Base-by-base conservation (phyloP, 2,329 filamentous ascomycete genomes). In the Chaetomiaceae sp. region DNA sequence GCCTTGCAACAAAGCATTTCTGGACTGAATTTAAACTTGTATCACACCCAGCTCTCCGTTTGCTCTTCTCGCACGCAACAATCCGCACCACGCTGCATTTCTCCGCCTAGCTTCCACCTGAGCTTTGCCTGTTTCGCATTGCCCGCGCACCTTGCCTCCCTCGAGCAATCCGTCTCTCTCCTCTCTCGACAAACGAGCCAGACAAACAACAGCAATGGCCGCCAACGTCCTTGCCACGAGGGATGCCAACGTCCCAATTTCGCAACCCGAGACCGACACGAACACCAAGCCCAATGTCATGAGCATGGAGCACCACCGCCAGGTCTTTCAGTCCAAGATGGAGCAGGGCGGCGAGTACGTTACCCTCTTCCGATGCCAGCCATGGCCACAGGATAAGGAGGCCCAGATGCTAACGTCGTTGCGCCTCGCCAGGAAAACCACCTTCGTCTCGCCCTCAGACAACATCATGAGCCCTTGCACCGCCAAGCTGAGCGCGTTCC, bases 401-500 rank as follows among this genome's bases (percentile, higher is more conserved):
- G 11, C 25, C 25, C 25, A 17, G 20, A 38, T 9, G 7, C 38
- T 48, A 14, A 46, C 36, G 12, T 22, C 3, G 3, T 20, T 3
- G 12, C 12, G n/a, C 31, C 40, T 12, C 42, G 19, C 34, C 47
- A 66, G 62, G 43, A 62, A 60, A 59, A 68, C 63, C 57, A 64
- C 60, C 63, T 92, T 91, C 72, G 77, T 91, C 68, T 91, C 87
- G 17, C 89, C 89, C 3, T 91, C 88, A n/a, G 89, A 95, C 71
- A 84, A 83, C 72, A 91, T 95, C 75, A 88, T 91, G 84, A 91
- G 87, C 64, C 89, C 89, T 33, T 91, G 88, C 71, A 88, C 85
- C 17, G 85, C 88, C 70, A 94, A 94, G 79, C 81, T 94, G 64
- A 87, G 80, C 59, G 85, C 87, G 37, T 83, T 91, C 71, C 87